These are phyloP conservation scores for Leccinellum rugosiceps DNA, from an alignment of 768 basidiomycete species.

Conservation along the genomic window DNA sequence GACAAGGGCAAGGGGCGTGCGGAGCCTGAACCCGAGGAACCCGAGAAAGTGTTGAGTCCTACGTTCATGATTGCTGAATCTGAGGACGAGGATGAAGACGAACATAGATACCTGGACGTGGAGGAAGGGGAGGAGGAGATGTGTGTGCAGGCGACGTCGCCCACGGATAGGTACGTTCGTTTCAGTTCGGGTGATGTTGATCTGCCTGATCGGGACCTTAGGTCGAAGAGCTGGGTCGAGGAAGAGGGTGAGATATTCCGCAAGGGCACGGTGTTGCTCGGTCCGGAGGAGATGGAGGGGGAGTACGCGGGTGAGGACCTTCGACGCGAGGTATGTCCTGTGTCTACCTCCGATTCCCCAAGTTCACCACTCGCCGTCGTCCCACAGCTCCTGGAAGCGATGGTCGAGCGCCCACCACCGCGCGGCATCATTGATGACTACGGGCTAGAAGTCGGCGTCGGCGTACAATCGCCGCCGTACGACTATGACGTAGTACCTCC, in stretches of 20 bases:
- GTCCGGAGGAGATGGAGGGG: constrained; percentile 84
- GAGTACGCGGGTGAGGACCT: constrained; percentile 89
- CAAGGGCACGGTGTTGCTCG: constrained; percentile 78
- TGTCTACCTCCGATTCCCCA: neutral
- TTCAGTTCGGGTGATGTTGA: neutral
- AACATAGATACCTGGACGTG: constrained; percentile 30
- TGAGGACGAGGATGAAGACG: constrained; percentile 49
- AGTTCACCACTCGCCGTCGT: neutral
- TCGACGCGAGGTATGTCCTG: constrained; percentile 60
- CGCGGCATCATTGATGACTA: constrained; percentile 66
- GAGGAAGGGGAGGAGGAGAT: constrained; percentile 34
- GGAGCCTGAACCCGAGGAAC: constrained; percentile 62
- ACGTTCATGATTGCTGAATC: constrained; percentile 52
- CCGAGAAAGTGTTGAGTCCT: constrained; percentile 71
- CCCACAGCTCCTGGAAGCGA: constrained; percentile 75
- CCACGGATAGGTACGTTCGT: constrained; percentile 45
- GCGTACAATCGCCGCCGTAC: neutral
- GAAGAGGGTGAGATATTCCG: constrained; percentile 98
- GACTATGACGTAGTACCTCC: constrained; percentile 11
- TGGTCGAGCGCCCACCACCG: constrained; percentile 82
- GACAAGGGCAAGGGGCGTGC: constrained; percentile 82
- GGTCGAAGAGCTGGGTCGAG: constrained; percentile 78
- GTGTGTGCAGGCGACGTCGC: constrained; percentile 29
- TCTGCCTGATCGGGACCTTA: constrained; percentile 20
- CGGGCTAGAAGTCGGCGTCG: constrained; percentile 36